These are phyloP conservation scores for Saccharomyces paradoxus DNA, from an alignment of 805 yeast species.

Conservation along the genomic window DNA sequence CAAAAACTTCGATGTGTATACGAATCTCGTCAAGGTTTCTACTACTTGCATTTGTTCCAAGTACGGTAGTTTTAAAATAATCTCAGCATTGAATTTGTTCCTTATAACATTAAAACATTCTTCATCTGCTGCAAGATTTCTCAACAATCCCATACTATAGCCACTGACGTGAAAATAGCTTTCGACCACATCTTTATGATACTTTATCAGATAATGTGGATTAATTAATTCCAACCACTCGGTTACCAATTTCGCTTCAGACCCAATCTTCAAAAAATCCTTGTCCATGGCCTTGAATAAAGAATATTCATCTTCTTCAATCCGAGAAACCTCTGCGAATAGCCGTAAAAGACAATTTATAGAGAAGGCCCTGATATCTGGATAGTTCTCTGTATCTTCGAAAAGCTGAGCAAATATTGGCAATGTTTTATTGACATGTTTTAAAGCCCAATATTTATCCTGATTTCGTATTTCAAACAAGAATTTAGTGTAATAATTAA, in stretches of 20 bases:
- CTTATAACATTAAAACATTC: conserved; percentile 17
- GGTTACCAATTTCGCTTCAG: conserved; percentile 8
- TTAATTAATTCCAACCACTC: conserved; percentile 26
- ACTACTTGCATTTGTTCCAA: conserved; percentile 27
- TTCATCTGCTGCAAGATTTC: conserved; percentile 18
- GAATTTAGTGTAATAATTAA: conserved; percentile 15
- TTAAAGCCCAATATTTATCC: conserved; percentile 11
- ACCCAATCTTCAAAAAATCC: conserved; percentile 13
- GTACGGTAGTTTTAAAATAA: conserved; percentile 23
- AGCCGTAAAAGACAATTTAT: conserved; percentile 17
- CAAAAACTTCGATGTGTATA: conserved; percentile 14
- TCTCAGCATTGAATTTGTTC: conserved; percentile 11
- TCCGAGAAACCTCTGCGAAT: conserved; percentile 19
- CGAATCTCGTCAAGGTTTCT: conserved; percentile 18
- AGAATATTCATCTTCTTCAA: conserved; percentile 10
- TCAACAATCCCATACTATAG: conserved; percentile 15
- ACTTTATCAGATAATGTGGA: conserved; percentile 19
- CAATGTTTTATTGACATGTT: conserved; percentile 8
- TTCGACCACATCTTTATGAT: conserved; percentile 9
- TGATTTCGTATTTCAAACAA: conserved; percentile 3
- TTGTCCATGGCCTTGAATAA: conserved; percentile 14
- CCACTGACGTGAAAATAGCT: conserved; percentile 13
- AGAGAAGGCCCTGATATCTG: conserved; percentile 17
- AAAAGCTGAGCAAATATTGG: conserved; percentile 16
- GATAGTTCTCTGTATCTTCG: conserved; percentile 8